Percentiles rank a stretch among this genome's conserved stretches.
phyloP scores from a whole-genome alignment of 257 asterid genomes.

The Asclepias syriaca region DNA sequence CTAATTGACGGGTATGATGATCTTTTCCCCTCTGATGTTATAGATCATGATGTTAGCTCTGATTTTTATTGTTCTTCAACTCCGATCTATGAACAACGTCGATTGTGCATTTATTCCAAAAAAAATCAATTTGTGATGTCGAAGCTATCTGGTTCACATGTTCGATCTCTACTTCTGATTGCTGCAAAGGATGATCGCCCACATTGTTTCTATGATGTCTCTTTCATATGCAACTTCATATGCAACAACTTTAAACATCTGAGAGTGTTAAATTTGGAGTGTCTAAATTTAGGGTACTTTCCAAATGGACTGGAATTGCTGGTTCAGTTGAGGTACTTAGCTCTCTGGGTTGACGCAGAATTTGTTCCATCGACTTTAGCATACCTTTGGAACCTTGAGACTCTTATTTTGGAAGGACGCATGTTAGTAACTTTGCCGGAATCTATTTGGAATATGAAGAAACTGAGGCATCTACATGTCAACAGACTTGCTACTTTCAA shows the following conservation, averaged over 20 bases:
- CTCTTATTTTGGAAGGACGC: neutral
- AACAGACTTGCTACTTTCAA: neutral
- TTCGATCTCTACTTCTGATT: neutral
- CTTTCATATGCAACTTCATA: too few relatives aligned
- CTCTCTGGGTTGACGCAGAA: neutral
- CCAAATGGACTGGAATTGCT: neutral
- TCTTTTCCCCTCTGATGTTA: too few relatives aligned
- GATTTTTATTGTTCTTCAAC: too few relatives aligned
- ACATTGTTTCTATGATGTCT: neutral
- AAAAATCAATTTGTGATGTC: neutral
- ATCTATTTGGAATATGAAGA: slow-evolving; percentile 4
- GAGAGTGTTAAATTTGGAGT: slow-evolving; percentile 4
- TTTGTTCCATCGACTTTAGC: neutral
- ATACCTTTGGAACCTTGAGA: slow-evolving; percentile 10
- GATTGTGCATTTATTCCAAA: too few relatives aligned
- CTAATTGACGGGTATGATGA: too few relatives aligned
- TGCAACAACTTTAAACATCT: slow-evolving; percentile 1
- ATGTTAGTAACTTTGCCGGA: neutral
- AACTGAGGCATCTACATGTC: slow-evolving; percentile 13
- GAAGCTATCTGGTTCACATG: neutral
- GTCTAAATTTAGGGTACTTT: neutral
- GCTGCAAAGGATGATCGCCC: slow-evolving; percentile 4
- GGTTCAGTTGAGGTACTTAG: slow-evolving; percentile 20
- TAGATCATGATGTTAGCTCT: too few relatives aligned
- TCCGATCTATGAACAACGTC: too few relatives aligned